phyloP scores from a whole-genome alignment of 2,329 filamentous ascomycete genomes.

The Simplicillium aogashimaense region DNA sequence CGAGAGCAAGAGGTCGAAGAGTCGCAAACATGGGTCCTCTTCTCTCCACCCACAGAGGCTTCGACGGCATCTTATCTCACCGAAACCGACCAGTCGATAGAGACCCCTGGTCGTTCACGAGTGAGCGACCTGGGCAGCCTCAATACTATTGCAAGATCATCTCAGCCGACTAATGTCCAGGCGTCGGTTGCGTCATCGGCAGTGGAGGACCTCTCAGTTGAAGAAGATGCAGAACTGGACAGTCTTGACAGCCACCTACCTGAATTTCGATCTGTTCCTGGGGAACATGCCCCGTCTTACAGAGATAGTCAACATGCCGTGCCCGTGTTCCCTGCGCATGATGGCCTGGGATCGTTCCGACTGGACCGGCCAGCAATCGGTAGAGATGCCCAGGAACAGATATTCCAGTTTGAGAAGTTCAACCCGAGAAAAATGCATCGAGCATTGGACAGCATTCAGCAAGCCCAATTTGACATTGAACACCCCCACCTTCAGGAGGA shows the following conservation, averaged over 20 bases:
- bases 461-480: conserved; percentile 39
- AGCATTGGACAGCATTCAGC: conserved; percentile 41
- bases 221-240: conserved; percentile 75
- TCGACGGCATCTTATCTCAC: conserved; percentile 59
- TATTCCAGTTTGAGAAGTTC: conserved; percentile 82
- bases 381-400: conserved; percentile 62
- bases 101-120: conserved; percentile 59
- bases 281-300: conserved; percentile 12
- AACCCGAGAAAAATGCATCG: conserved; percentile 60
- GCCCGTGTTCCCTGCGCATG: conserved; percentile 79
- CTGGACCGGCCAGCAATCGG: conserved; percentile 45
- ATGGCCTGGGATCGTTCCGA: conserved; percentile 81
- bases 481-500: conserved; percentile 50
- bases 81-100: conserved; percentile 54
- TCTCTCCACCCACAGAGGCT: conserved; percentile 62
- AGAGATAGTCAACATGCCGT: conserved; percentile 33
- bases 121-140: conserved; percentile 76
- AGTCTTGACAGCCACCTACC: conserved; percentile 87
- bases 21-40: conserved; percentile 92
- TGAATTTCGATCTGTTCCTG: conserved; percentile 63
- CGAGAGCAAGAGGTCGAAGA: conserved; percentile 44
- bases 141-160: conserved; percentile 56
- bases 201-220: conserved; percentile 27
- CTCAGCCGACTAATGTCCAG: conserved; percentile 33
- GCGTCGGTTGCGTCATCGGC: conserved; percentile 27